Conservation (phyloP, 139 green algal genomes). For the Tetradesmus lagerheimii region DNA sequence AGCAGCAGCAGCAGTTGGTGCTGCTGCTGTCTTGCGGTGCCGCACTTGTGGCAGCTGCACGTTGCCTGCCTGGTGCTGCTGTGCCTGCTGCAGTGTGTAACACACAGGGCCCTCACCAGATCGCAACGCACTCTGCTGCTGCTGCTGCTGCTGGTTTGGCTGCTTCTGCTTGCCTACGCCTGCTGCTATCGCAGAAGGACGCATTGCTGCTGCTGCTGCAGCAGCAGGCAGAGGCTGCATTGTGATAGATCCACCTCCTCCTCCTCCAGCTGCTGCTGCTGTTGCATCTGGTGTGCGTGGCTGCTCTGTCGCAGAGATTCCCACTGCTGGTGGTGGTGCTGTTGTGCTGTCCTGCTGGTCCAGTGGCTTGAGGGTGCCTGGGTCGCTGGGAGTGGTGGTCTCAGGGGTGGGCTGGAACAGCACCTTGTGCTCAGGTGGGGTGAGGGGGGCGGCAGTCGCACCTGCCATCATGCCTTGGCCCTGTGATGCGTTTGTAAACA, state of each 20-base stretch:
- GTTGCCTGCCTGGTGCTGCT: not conserved
- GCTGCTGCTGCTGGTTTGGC: not conserved
- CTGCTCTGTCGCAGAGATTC: too few species aligned
- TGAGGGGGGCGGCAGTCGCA: not conserved
- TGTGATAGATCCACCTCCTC: too few species aligned
- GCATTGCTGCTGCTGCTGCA: too few species aligned
- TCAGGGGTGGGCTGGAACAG: not conserved
- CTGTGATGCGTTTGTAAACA: not conserved
- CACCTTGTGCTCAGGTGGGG: not conserved
- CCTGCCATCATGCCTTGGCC: slow-evolving; percentile 11
- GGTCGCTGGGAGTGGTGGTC: not conserved
- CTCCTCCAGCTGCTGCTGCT: not conserved
- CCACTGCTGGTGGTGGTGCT: not conserved
- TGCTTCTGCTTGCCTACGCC: not conserved
- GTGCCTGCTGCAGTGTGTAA: not conserved
- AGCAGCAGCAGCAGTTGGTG: not conserved
- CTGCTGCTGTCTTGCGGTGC: not conserved
- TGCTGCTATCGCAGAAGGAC: not conserved
- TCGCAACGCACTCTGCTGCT: not conserved
- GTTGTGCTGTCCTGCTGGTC: not conserved
- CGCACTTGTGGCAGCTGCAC: not conserved
- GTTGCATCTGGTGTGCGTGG: too few species aligned
- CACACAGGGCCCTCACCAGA: not conserved
- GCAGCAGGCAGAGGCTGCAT: too few species aligned
- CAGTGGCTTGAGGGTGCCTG: not conserved